phyloP scores from a whole-genome alignment of 208 protist genomes.

The Entamoeba dispar region DNA sequence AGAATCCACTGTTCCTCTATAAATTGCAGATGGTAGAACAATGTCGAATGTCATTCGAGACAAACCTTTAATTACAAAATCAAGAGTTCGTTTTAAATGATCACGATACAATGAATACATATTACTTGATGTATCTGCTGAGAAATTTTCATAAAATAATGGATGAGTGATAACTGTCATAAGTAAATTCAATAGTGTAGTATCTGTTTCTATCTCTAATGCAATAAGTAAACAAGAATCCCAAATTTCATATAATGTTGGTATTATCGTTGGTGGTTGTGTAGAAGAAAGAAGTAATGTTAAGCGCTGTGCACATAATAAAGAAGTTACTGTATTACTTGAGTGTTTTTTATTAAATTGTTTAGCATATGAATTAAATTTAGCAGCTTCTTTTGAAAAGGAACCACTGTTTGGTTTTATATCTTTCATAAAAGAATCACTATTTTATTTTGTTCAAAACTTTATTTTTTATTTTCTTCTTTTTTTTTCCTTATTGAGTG shows the following conservation, averaged over 20 bases:
- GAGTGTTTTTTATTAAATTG: no score
- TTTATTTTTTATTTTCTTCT: no score
- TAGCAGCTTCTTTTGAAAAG: no score
- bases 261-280: no score
- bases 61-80: not conserved
- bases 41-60: not conserved
- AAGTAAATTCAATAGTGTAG: not conserved
- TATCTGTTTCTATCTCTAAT: not conserved
- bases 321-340: no score
- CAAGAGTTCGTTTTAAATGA: not conserved
- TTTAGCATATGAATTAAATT: no score
- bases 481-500: no score
- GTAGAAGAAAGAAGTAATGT: no score
- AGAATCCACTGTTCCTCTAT: not conserved
- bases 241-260: not conserved
- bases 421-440: no score
- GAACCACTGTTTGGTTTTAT: no score
- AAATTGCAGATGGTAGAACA: not conserved
- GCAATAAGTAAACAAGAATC: not conserved
- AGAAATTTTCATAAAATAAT: not conserved
- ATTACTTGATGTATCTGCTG: not conserved
- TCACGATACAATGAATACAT: not conserved
- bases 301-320: no score
- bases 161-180: not conserved
- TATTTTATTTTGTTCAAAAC: no score